These are phyloP conservation scores for Rhodomyrtus tomentosa DNA, from an alignment of 345 rosid genomes.

Conservation along the genomic window DNA sequence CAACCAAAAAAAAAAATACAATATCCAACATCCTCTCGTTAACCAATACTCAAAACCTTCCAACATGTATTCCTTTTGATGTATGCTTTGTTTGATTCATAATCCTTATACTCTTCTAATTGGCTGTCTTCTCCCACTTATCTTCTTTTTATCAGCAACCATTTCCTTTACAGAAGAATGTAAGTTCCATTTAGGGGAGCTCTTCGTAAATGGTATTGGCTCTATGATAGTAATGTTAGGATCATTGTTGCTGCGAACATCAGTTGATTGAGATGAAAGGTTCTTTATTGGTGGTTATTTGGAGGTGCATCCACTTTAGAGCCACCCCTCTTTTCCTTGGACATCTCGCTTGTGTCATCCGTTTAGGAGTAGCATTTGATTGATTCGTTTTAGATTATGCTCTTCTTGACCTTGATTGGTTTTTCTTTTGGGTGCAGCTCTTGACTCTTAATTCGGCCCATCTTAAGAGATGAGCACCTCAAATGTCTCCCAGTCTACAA, in stretches of 20 bases:
- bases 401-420: background rate
- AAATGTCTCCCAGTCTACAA: too few relatives aligned
- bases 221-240: background rate
- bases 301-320: background rate
- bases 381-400: background rate
- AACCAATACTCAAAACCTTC: too few relatives aligned
- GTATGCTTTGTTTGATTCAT: too few relatives aligned
- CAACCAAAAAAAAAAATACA: too few relatives aligned
- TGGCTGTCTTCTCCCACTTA: background rate
- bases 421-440: background rate
- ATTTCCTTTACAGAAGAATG: background rate
- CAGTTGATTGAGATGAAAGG: background rate
- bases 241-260: background rate
- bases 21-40: too few relatives aligned
- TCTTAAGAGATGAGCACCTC: too few relatives aligned
- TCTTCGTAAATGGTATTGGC: background rate
- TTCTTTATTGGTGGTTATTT: background rate
- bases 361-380: background rate
- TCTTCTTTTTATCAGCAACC: background rate
- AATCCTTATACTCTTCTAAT: background rate
- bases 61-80: too few relatives aligned
- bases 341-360: background rate
- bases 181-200: background rate
- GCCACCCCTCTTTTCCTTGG: background rate
- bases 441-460: too few relatives aligned